Percentiles rank a stretch among this genome's conserved stretches.
phyloP scores from a whole-genome alignment of 2,329 filamentous ascomycete species.

The Aspergillus aculeatus region DNA sequence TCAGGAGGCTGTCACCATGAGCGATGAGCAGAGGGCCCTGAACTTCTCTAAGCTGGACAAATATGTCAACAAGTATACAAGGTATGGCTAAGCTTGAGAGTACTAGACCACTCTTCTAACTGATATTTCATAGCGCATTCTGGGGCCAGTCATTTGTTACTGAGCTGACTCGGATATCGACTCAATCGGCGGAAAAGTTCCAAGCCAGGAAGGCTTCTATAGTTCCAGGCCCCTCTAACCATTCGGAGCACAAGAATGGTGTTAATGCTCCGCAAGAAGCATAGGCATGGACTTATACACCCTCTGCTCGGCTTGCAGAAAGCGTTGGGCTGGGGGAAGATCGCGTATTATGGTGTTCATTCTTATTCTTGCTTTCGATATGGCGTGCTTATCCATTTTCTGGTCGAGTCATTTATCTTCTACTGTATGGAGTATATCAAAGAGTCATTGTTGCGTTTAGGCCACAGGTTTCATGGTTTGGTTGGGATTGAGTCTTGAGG shows the following conservation, averaged over 20 bases:
- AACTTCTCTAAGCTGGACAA: conserved; percentile 92
- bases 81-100: conserved; percentile 42
- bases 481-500: conserved; percentile 9
- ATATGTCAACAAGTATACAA: conserved; percentile 97
- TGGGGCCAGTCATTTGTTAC: conserved; percentile 92
- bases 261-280: conserved; percentile 6
- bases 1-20: conserved; percentile 96
- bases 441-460: conserved; percentile 10
- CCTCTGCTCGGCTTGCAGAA: not conserved
- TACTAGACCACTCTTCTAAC: not conserved
- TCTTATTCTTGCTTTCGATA: conserved; percentile 8
- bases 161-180: conserved; percentile 67
- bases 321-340: not conserved
- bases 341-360: not conserved
- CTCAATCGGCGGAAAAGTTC: conserved; percentile 37
- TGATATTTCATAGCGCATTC: conserved; percentile 64
- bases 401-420: conserved; percentile 7
- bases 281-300: conserved; percentile 2
- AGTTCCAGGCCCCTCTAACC: conserved; percentile 2
- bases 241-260: conserved; percentile 21
- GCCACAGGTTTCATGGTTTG: conserved; percentile 7
- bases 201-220: conserved; percentile 31
- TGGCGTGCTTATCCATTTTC: not conserved
- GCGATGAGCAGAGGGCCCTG: conserved; percentile 76
- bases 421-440: conserved; percentile 8